Base-by-base conservation (phyloP, 1,284 basidiomycete genomes). In the Stygiomarasmius scandens region DNA sequence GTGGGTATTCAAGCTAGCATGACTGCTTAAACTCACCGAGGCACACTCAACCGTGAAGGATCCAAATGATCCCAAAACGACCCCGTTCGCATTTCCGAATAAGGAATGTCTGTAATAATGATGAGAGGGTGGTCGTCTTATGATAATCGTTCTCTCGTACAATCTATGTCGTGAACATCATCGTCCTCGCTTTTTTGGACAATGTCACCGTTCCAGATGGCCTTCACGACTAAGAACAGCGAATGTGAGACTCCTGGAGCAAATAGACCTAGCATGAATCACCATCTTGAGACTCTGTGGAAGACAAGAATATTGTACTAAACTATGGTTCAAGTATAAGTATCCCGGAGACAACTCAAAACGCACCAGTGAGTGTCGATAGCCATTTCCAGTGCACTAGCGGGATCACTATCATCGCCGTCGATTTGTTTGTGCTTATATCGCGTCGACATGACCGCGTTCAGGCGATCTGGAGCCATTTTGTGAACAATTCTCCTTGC, bases 211-310 rank as follows among this genome's bases (percentile, higher is more conserved):
- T 73, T 79, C 93, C 94, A 96, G 12, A 96, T 78, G 2, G 81
- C 77, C 61, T 82, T 81, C 22, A 91, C 84, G 16, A 90, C 89
- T 90, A n/a, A n/a, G n/a, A n/a, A n/a, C n/a, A n/a, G n/a, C n/a
- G n/a, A n/a, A n/a, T n/a, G n/a, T n/a, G n/a, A n/a, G n/a, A n/a
- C n/a, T n/a, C n/a, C n/a, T n/a, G n/a, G n/a, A n/a, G n/a, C n/a
- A n/a, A n/a, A n/a, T n/a, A n/a, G n/a, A n/a, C n/a, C n/a, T n/a
- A n/a, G n/a, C n/a, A n/a, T n/a, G n/a, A 65, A 76, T 62, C 55
- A 89, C 90, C 86, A 66, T 90, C 82, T 71, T 97, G 95, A 8
- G 92, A 86, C 74, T 97, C 95, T 54, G 74, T 87, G 0, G 92
- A 96, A 6, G 92, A 93, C 44, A 98, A 74, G 73, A 98, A 98